A percentile compares a stretch with the other conserved stretches of the same genome.
Evolutionary conservation across 306 rosid species (phyloP).

Genomic region (Inga leiocalycina): DNA sequence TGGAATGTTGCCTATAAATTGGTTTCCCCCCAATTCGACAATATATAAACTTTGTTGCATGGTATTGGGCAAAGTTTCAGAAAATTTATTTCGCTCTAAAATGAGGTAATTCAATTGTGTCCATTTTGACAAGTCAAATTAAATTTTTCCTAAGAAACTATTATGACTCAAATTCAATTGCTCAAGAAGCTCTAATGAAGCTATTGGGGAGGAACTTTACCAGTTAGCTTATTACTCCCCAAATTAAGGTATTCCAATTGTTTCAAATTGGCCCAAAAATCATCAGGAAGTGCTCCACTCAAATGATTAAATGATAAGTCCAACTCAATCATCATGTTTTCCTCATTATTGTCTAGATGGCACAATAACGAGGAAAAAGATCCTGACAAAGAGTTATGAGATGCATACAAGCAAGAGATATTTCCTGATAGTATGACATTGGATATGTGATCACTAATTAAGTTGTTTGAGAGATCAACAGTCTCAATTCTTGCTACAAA

Average conservation of each 20-base stretch:
- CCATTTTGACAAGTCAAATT: neutral
- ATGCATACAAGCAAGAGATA: too few species aligned
- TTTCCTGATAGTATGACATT: neutral
- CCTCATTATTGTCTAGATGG: neutral
- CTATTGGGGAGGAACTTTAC: neutral
- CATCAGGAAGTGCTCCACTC: neutral
- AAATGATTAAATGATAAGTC: neutral
- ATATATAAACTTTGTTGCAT: neutral
- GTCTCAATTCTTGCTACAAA: neutral
- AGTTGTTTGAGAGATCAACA: neutral
- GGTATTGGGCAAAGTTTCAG: neutral
- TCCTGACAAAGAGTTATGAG: neutral
- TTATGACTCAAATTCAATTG: neutral
- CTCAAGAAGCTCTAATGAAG: neutral
- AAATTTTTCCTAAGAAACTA: neutral
- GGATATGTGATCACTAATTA: neutral
- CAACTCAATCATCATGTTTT: accelerated
- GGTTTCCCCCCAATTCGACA: neutral
- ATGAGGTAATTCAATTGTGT: neutral
- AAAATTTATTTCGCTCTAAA: neutral
- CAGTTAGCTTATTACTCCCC: constrained; percentile 2
- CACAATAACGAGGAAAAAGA: neutral
- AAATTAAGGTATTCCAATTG: neutral
- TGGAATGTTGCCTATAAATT: neutral
- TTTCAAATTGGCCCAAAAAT: neutral